phyloP scores from a whole-genome alignment of 129 eudicot genomes.

The Artemisia argyi region DNA sequence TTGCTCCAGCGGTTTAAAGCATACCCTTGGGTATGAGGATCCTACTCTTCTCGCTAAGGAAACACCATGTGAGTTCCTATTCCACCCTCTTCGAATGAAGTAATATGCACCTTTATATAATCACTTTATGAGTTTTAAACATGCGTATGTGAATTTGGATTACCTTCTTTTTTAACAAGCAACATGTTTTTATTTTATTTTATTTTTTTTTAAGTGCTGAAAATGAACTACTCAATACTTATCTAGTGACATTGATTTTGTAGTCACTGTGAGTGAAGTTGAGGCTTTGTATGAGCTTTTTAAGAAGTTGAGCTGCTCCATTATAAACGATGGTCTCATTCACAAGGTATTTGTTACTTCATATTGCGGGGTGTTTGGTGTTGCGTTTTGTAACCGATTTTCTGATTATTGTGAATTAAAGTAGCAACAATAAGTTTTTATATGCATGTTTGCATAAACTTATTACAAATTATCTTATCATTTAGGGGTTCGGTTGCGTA shows the following conservation, averaged over 20 bases:
- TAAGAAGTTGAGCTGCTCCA: conserved; percentile 88
- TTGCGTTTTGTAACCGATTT: not conserved
- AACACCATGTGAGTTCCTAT: conserved; percentile 70
- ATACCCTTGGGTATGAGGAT: conserved; percentile 71
- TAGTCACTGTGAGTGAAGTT: conserved; percentile 93
- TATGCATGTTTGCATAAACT: no score
- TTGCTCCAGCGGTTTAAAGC: conserved; percentile 43
- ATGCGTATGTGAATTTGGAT: not conserved
- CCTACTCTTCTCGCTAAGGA: conserved; percentile 66
- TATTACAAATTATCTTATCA: no score
- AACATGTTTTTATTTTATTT: not conserved
- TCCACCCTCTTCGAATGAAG: not conserved
- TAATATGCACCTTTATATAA: not conserved
- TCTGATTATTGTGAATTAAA: no score
- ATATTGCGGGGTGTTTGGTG: not conserved
- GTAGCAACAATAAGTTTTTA: no score
- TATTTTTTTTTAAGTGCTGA: not conserved
- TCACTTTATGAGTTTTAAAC: not conserved
- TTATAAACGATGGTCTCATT: conserved; percentile 79
- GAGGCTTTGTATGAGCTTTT: conserved; percentile 87
- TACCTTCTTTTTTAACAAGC: not conserved
- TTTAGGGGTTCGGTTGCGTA: not conserved
- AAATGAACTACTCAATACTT: not conserved
- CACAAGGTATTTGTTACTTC: conserved; percentile 62
- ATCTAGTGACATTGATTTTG: conserved; percentile 19